Conservation (phyloP, 148 eudicot species). For the Rhododendron williamsianum region DNA sequence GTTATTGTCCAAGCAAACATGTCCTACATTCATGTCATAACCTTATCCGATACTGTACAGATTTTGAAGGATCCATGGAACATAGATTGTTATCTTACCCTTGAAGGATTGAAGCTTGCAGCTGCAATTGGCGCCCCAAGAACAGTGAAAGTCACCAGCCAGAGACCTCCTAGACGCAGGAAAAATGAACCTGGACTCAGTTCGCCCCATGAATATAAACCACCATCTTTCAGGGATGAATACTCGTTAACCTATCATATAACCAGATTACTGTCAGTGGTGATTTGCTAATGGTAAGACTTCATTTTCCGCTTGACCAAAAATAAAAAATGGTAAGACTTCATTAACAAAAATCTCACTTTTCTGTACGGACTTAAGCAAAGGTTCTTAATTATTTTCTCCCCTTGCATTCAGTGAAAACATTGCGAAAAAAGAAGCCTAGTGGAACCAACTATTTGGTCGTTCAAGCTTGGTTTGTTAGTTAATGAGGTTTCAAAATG, state of each 20-base stretch:
- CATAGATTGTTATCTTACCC: constrained; percentile 29
- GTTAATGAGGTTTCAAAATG: background rate
- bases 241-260: constrained; percentile 81
- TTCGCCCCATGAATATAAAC: constrained; percentile 94
- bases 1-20: no score
- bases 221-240: constrained; percentile 72
- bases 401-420: background rate
- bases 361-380: background rate
- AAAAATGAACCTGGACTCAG: constrained; percentile 69
- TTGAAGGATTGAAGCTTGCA: constrained; percentile 95
- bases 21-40: no score
- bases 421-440: background rate
- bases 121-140: constrained; percentile 89
- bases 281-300: background rate
- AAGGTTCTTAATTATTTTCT: background rate
- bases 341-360: background rate
- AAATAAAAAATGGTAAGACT: background rate
- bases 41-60: no score
- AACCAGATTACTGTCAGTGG: constrained; percentile 11
- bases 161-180: constrained; percentile 80
- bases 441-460: background rate
- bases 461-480: background rate
- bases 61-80: background rate
- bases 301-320: no score
- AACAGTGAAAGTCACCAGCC: constrained; percentile 76